Evolutionary conservation across 179 eudicot genomes (phyloP), one percentile per base, ranked within the genome.

Genomic region (Nepenthes alata): DNA sequence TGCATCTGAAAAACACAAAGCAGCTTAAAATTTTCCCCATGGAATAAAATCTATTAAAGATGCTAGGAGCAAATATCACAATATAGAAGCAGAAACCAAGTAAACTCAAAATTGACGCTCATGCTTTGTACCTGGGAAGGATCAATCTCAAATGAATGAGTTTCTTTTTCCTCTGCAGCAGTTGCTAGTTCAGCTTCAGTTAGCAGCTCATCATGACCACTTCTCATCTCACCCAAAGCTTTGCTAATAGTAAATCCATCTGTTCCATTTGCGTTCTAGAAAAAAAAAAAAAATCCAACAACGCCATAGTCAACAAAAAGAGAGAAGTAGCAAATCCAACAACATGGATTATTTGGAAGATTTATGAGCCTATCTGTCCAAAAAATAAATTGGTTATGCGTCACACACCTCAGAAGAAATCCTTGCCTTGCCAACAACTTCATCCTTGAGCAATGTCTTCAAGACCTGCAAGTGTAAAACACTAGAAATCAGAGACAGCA

Each of bases 91-190:
- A 16, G 47, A 53, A 47, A 37, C 38, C 47, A 51, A 41, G 60
- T 41, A 25, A 25, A 25, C 25, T 25, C 25, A 25, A 25, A 25
- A 25, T 25, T 25, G 25, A 25, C 25, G 12, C 51, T 68, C 13
- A 15, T 37, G 10, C 49, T 44, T 5, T 53, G 10, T 57, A 89
- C 98, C 87, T 90, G 95, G 64, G 75, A 64, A 61, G 97, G 96
- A 63, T 90, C 94, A 56, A 93, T 78, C 73, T 93, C 98, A 75
- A 93, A 93, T 25, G 97, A 72, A 76, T 90, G 99, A 57, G 91
- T 81, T 76, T 90, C 97, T 78, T 90, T 94, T 68, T 94, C 99
- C 80, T 94, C 99, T 69, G 96, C 89, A 55, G 79, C 96, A 37
- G 97, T 96, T 6, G 96, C 99, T 74, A 94, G 59, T 57, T 90